A percentile compares a stretch with the other conserved stretches of the same genome.
These are phyloP conservation scores for Penicillium sclerotigenum DNA, from an alignment of 2,329 filamentous ascomycete species.

Conservation along the genomic window DNA sequence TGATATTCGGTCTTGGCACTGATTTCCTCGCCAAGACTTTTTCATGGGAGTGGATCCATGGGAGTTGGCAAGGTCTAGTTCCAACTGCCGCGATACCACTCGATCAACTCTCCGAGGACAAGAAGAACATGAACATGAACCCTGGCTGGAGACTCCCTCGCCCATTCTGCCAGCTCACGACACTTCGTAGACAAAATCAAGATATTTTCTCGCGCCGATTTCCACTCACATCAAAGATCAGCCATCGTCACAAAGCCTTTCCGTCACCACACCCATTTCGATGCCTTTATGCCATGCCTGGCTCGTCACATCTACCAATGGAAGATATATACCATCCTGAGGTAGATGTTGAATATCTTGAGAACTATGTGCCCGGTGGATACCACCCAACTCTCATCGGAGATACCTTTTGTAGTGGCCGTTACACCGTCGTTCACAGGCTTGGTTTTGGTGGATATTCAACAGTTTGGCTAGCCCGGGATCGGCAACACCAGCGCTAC, in stretches of 20 bases:
- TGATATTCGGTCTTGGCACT: too few relatives aligned
- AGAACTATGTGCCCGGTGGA: conserved; percentile 29
- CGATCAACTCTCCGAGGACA: too few relatives aligned
- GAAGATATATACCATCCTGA: conserved; percentile 4
- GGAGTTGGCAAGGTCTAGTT: too few relatives aligned
- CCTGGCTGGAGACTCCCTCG: background rate
- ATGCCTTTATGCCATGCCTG: conserved; percentile 5
- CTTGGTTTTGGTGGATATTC: conserved; percentile 19
- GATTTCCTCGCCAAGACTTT: too few relatives aligned
- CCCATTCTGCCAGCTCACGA: background rate
- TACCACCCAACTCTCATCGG: conserved; percentile 35
- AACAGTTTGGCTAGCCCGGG: conserved; percentile 17
- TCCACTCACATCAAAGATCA: background rate
- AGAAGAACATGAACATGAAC: background rate
- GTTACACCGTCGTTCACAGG: conserved; percentile 18
- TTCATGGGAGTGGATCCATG: too few relatives aligned
- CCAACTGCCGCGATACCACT: too few relatives aligned
- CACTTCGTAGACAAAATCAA: background rate
- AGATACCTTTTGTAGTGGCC: conserved; percentile 23
- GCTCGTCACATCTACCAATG: background rate
- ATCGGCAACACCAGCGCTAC: conserved; percentile 15
- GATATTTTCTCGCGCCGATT: background rate
- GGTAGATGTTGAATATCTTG: conserved; percentile 18
- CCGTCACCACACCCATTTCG: background rate
- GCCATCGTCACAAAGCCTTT: background rate